Base-by-base conservation (phyloP, 2,329 filamentous ascomycete species). In the Parastagonospora avenae region DNA sequence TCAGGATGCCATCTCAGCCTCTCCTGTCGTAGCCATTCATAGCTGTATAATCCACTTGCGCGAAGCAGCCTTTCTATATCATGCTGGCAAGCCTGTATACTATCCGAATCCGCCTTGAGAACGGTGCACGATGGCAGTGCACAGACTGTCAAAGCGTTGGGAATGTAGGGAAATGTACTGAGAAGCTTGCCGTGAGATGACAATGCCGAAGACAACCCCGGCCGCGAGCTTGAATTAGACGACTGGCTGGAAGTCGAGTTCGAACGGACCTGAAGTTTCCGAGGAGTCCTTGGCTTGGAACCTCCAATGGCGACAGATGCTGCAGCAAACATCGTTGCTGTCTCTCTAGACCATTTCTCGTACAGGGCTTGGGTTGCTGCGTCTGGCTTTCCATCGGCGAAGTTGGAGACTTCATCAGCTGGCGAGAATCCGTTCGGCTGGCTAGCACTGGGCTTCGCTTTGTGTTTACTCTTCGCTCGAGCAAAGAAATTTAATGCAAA, bases 1-100 rank as follows among this genome's bases (percentile, higher is more conserved):
- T 74, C 71, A 0, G 70, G 71, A 63, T 74, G 71, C 71, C 71
- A 74, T 10, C 67, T 46, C 19, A 74, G 44, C 8, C 71, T 36
- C 52, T 74, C 71, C 49, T 72, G 67, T 12, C 66, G 30, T 33
- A 74, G 37, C 67, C 68, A 74, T 46, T 72, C 71, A 42, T 67
- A 67, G 38, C 67, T 68, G 45, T 74, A 74, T 28, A 62, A 12
- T 4, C 69, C 71, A 9, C 66, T 70, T 4, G 66, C 70, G 2
- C 67, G 50, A 10, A 72, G 46, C 7, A 72, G 37, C 4, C 42
- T 48, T 45, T 72, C 71, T 1, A 74, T 63, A 16, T 74, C 71
- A 35, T 74, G 71, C 42, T 62, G 65, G 44, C 71, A 74, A 2
- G 71, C 69, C 10, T 63, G 57, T 16, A 74, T 55, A 5, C 69